Percentiles rank a stretch among this genome's conserved stretches.
These are phyloP conservation scores for Pulveroboletus ravenelii DNA, from an alignment of 768 basidiomycete genomes.

Conservation along the genomic window DNA sequence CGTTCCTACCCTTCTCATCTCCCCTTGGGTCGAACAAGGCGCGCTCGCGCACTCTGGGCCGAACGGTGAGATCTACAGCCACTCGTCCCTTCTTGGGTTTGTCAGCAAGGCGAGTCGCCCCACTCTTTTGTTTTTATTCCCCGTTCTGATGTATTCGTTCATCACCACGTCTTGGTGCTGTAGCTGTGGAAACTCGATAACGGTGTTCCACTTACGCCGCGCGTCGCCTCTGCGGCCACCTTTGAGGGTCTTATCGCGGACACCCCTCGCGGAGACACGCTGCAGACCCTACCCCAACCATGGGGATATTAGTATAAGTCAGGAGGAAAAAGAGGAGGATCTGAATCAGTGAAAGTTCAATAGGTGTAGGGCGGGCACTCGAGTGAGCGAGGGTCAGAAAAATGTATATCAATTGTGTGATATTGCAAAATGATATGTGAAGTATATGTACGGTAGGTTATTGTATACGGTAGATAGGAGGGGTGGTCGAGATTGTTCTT, in stretches of 20 bases:
- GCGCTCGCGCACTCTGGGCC: constrained; percentile 8
- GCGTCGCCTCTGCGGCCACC: constrained; percentile 15
- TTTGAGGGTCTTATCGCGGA: constrained; percentile 25
- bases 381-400: too few relatives aligned
- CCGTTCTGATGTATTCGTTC: not conserved
- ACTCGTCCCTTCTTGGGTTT: constrained; percentile 20
- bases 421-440: too few relatives aligned
- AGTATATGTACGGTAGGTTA: too few relatives aligned
- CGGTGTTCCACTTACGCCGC: constrained; percentile 20
- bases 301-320: constrained; percentile 13
- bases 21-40: constrained; percentile 23
- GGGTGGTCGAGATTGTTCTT: too few relatives aligned
- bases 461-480: too few relatives aligned
- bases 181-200: constrained; percentile 26
- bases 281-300: constrained; percentile 11
- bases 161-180: not conserved
- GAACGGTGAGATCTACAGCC: constrained; percentile 17
- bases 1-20: constrained; percentile 19
- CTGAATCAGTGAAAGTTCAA: not conserved
- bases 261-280: constrained; percentile 15
- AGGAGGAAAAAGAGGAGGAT: not conserved
- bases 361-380: too few relatives aligned
- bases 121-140: not conserved
- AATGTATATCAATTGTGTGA: too few relatives aligned
- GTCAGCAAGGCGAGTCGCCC: constrained; percentile 15